These are phyloP conservation scores for Malbranchea zuffiana DNA, from an alignment of 2,329 filamentous ascomycete genomes.

Conservation along the genomic window DNA sequence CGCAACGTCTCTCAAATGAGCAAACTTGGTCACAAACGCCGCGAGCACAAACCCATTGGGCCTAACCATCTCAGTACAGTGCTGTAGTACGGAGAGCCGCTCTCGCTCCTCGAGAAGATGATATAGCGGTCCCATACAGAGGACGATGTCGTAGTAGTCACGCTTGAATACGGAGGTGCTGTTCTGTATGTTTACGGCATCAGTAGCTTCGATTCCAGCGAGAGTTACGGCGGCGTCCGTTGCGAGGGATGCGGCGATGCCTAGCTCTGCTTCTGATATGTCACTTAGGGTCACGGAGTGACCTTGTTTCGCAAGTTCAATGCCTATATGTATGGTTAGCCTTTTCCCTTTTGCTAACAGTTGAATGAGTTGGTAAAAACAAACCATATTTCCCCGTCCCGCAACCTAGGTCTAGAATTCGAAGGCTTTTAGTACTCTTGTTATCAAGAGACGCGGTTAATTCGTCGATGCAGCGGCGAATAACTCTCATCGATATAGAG, in stretches of 20 bases:
- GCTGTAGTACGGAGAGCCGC: not conserved
- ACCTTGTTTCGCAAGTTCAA: conserved; percentile 1
- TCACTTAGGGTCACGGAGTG: conserved; percentile 1
- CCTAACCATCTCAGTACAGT: not conserved
- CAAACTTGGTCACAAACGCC: conserved; percentile 5
- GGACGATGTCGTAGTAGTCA: conserved; percentile 2
- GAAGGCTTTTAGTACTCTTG: too few species aligned
- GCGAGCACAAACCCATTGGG: conserved; percentile 1
- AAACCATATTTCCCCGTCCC: conserved; percentile 3
- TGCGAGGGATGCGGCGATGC: not conserved
- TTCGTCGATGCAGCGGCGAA: not conserved
- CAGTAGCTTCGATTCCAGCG: not conserved
- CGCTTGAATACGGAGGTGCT: not conserved
- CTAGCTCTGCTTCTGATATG: conserved; percentile 2
- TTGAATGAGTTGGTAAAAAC: not conserved
- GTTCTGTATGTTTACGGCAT: not conserved
- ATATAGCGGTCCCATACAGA: conserved; percentile 4
- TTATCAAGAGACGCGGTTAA: not conserved
- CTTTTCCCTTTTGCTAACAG: not conserved
- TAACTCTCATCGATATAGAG: conserved; percentile 3
- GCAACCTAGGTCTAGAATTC: conserved; percentile 1
- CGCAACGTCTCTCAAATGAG: conserved; percentile 3
- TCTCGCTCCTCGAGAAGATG: conserved; percentile 3
- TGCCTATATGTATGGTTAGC: not conserved
- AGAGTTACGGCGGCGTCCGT: not conserved